Evolutionary conservation across 441 rosid species (phyloP).

Genomic region (Eutrema salsugineum): DNA sequence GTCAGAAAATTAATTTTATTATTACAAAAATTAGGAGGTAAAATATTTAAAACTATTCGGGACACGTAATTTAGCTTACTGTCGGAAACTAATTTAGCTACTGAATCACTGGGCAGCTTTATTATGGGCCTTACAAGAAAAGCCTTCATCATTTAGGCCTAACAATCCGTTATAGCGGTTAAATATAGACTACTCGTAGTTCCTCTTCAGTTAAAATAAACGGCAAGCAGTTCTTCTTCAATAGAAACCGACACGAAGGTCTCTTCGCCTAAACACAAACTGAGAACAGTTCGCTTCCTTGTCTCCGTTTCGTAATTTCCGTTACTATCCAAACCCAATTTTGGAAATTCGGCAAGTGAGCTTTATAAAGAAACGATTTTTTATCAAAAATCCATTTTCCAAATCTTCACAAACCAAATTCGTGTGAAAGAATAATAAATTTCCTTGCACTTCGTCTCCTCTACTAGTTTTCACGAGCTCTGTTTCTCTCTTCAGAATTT

Average conservation of each 20-base stretch:
- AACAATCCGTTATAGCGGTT: not conserved
- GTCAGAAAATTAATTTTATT: no score
- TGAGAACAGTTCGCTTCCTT: not conserved
- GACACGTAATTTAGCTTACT: not conserved
- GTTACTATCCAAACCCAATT: slow-evolving; percentile 20
- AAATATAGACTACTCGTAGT: slow-evolving; percentile 3
- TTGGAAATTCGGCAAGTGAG: slow-evolving; percentile 15
- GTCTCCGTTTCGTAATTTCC: slow-evolving; percentile 15
- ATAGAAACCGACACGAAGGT: not conserved
- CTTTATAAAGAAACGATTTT: slow-evolving; percentile 25
- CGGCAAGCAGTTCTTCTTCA: not conserved
- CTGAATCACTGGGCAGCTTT: not conserved
- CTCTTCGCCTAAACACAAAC: not conserved
- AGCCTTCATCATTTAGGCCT: not conserved
- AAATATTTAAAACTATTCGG: no score
- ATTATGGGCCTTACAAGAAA: not conserved
- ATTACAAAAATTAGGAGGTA: no score
- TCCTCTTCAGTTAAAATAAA: not conserved
- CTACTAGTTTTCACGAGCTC: slow-evolving; percentile 19
- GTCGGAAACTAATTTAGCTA: not conserved
- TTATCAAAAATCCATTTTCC: not conserved
- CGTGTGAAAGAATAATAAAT: not conserved
- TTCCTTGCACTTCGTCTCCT: slow-evolving; percentile 14
- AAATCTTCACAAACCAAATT: slow-evolving; percentile 15
- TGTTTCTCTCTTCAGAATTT: slow-evolving; percentile 2